Conservation (phyloP, 2,329 filamentous ascomycete species). For the Bipolaris sorokiniana region DNA sequence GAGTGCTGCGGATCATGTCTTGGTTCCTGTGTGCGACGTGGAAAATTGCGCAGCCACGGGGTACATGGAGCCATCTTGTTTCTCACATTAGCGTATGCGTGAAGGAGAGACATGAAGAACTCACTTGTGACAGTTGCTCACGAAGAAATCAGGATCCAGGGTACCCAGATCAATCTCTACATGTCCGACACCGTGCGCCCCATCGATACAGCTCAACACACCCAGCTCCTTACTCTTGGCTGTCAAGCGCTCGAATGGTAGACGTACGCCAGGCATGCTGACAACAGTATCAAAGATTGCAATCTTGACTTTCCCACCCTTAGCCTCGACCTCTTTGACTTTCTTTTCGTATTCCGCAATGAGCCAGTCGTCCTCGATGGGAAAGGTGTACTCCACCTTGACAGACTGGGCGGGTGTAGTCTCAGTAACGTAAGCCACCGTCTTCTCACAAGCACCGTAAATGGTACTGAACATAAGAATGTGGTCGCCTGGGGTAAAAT, state of each 20-base stretch:
- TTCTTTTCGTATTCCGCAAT: conserved; percentile 65
- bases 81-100: not conserved
- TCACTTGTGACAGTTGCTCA: conserved; percentile 69
- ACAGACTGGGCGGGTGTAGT: conserved; percentile 58
- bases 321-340: conserved; percentile 59
- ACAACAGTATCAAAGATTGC: conserved; percentile 82
- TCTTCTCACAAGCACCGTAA: conserved; percentile 79
- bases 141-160: conserved; percentile 82
- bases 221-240: conserved; percentile 68
- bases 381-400: conserved; percentile 69
- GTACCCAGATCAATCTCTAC: conserved; percentile 70
- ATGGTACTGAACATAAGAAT: conserved; percentile 80
- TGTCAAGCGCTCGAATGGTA: conserved; percentile 76
- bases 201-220: conserved; percentile 79
- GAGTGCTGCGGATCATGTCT: conserved; percentile 70
- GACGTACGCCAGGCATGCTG: conserved; percentile 75
- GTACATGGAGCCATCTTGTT: conserved; percentile 76
- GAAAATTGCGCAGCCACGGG: conserved; percentile 79
- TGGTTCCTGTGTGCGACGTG: conserved; percentile 82
- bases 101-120: not conserved
- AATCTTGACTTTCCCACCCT: conserved; percentile 68
- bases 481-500: conserved; percentile 72
- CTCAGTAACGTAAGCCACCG: conserved; percentile 74
- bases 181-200: conserved; percentile 83
- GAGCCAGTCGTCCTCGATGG: conserved; percentile 72